A percentile compares a stretch with the other conserved stretches of the same genome.
Conservation (phyloP, 2,329 filamentous ascomycete species). For the Diaporthe citriasiana region DNA sequence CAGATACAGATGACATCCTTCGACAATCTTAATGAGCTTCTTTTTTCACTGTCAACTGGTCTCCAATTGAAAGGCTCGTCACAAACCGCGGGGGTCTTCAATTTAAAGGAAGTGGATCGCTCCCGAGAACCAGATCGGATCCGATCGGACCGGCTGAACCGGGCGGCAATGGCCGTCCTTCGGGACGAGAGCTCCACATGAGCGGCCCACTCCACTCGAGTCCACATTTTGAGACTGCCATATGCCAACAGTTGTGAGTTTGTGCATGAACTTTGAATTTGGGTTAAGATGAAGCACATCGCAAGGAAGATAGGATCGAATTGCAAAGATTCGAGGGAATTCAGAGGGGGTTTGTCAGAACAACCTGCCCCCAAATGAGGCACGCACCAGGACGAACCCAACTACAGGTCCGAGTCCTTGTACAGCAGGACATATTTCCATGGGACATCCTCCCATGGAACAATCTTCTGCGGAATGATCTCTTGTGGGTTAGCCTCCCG, state of each 20-base stretch:
- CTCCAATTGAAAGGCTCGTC: not conserved
- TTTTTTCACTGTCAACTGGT: not conserved
- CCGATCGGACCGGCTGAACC: not conserved
- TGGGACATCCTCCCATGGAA: not conserved
- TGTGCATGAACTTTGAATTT: not conserved
- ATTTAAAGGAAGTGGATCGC: conserved; percentile 9
- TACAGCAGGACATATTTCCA: not conserved
- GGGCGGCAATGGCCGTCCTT: conserved; percentile 23
- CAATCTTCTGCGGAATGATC: not conserved
- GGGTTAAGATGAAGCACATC: not conserved
- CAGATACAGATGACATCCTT: not conserved
- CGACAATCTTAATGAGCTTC: not conserved
- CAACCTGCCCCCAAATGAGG: no score
- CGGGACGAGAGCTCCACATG: conserved; percentile 27
- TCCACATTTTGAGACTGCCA: not conserved
- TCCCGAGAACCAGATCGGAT: not conserved
- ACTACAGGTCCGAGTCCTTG: not conserved
- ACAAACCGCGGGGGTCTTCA: not conserved
- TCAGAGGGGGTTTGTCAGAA: not conserved
- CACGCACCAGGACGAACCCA: not conserved
- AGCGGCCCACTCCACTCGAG: not conserved
- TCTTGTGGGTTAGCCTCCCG: not conserved
- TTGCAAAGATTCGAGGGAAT: not conserved
- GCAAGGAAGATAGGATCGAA: not conserved
- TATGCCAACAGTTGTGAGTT: not conserved